These are phyloP conservation scores for Colletotrichum sp. DNA, from an alignment of 2,329 filamentous ascomycete species.

Conservation along the genomic window DNA sequence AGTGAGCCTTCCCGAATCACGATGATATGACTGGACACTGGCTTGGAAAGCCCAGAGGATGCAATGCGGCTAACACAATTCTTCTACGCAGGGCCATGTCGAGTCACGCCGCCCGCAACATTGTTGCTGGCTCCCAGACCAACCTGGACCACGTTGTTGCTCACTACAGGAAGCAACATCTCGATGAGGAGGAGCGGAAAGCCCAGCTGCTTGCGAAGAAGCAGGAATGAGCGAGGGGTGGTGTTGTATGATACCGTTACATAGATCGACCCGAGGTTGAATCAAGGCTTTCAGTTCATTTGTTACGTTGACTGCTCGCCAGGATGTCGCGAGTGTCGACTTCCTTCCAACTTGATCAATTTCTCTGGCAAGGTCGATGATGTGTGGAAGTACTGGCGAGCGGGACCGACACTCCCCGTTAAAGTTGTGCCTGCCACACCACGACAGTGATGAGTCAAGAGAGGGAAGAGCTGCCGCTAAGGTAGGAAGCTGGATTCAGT, in stretches of 20 bases:
- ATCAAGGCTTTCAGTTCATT: slow-evolving; percentile 16
- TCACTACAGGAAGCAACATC: slow-evolving; percentile 61
- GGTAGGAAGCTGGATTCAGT: neutral
- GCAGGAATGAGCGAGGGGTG: neutral
- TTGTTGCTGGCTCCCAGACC: slow-evolving; percentile 59
- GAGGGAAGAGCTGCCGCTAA: neutral
- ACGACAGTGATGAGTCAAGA: neutral
- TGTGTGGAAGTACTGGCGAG: neutral
- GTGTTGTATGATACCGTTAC: slow-evolving; percentile 22
- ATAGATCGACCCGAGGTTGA: slow-evolving; percentile 19
- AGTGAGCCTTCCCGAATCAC: slow-evolving; percentile 48
- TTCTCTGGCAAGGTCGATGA: neutral
- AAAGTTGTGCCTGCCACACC: neutral
- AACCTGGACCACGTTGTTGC: slow-evolving; percentile 62
- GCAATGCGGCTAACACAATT: slow-evolving; percentile 7
- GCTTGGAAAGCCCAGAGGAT: neutral
- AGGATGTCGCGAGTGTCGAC: neutral
- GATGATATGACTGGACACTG: neutral
- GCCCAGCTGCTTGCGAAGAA: slow-evolving; percentile 40
- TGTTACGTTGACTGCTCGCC: neutral
- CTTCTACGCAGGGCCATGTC: slow-evolving; percentile 47
- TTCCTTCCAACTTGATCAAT: neutral
- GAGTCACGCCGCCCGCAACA: slow-evolving; percentile 55
- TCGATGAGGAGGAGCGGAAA: slow-evolving; percentile 62
- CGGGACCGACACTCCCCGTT: neutral